These are phyloP conservation scores for Pseudozyma sp. DNA, from an alignment of 1,284 basidiomycete species.

Conservation along the genomic window DNA sequence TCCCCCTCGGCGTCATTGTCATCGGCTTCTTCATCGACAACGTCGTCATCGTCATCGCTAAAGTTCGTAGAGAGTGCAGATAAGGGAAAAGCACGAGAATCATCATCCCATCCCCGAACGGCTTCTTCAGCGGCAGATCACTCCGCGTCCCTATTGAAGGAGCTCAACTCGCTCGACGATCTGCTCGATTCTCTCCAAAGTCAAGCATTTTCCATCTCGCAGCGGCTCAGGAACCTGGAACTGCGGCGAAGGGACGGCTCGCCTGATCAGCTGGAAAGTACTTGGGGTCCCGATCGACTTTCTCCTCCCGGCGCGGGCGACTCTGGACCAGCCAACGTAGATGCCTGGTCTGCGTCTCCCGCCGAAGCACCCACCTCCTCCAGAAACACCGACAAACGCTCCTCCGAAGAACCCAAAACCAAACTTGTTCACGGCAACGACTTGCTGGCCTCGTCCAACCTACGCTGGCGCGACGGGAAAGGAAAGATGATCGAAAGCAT, in stretches of 20 bases:
- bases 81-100: slow-evolving; percentile 30
- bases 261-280: slow-evolving; percentile 5
- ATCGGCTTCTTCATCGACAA: not conserved
- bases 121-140: slow-evolving; percentile 8
- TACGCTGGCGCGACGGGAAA: slow-evolving; percentile 33
- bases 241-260: not conserved
- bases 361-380: not conserved
- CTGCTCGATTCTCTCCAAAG: slow-evolving; percentile 33
- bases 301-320: slow-evolving; percentile 1
- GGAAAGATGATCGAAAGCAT: slow-evolving; percentile 16
- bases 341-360: slow-evolving; percentile 18
- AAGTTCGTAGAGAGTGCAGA: slow-evolving; percentile 19
- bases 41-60: slow-evolving; percentile 2
- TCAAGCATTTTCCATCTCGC: slow-evolving; percentile 39
- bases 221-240: slow-evolving; percentile 27
- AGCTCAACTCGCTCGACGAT: slow-evolving; percentile 31
- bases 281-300: slow-evolving; percentile 47
- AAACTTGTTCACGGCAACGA: slow-evolving; percentile 28
- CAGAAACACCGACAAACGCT: slow-evolving; percentile 18
- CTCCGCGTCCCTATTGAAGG: slow-evolving; percentile 21
- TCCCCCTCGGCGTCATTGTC: not conserved
- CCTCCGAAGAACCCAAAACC: slow-evolving; percentile 20
- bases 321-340: not conserved
- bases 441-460: slow-evolving; percentile 18
- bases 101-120: not conserved